Conservation (phyloP, 129 eudicot species). For the Tagetes patula region DNA sequence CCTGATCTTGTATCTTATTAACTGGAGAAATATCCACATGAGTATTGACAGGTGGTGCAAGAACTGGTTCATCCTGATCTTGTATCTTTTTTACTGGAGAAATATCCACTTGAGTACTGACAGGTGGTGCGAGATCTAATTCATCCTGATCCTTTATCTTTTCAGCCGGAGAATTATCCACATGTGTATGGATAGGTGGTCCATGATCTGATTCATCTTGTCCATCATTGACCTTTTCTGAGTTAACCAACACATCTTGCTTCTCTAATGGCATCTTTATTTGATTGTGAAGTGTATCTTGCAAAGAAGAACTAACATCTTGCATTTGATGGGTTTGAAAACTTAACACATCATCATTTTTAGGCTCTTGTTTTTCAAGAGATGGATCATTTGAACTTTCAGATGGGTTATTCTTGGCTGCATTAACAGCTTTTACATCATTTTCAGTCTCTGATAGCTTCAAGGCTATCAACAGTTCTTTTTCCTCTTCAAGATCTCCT, state of each 20-base stretch:
- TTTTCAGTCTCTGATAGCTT: slow-evolving; percentile 54
- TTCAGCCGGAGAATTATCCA: slow-evolving; percentile 34
- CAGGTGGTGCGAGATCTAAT: slow-evolving; percentile 23
- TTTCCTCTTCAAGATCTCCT: slow-evolving; percentile 88
- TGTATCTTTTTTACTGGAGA: slow-evolving; percentile 34
- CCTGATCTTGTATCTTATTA: slow-evolving; percentile 30
- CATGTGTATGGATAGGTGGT: slow-evolving; percentile 26
- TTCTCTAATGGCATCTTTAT: slow-evolving; percentile 24
- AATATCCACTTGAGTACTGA: slow-evolving; percentile 28
- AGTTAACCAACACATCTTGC: slow-evolving; percentile 17
- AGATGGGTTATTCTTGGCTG: slow-evolving; percentile 17
- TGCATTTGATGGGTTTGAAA: slow-evolving; percentile 33
- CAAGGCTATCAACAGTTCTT: slow-evolving; percentile 60
- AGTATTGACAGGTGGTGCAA: slow-evolving; percentile 31
- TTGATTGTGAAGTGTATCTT: slow-evolving; percentile 25
- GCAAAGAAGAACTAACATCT: slow-evolving; percentile 37
- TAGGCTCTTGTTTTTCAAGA: slow-evolving; percentile 22
- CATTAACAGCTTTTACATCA: slow-evolving; percentile 22
- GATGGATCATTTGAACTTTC: slow-evolving; percentile 37
- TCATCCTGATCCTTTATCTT: slow-evolving; percentile 24
- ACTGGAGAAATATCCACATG: slow-evolving; percentile 26
- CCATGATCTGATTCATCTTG: slow-evolving; percentile 21
- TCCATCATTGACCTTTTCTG: slow-evolving; percentile 21
- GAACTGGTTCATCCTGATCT: slow-evolving; percentile 22
- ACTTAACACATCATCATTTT: slow-evolving; percentile 32